These are phyloP conservation scores for Hemileccinum impolitum DNA, from an alignment of 768 basidiomycete genomes.

Conservation along the genomic window DNA sequence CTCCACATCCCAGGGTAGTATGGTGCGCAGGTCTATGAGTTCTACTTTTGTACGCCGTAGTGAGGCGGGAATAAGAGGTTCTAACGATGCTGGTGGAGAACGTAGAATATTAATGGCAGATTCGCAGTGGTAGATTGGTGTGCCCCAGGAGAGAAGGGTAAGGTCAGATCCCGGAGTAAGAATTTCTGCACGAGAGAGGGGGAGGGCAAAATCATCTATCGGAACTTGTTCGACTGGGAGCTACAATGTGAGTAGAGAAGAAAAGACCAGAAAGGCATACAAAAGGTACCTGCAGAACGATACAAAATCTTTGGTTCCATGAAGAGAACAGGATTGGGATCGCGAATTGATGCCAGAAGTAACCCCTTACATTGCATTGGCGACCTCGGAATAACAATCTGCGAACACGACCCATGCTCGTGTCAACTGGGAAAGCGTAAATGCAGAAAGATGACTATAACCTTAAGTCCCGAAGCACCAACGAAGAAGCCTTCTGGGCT, in stretches of 20 bases:
- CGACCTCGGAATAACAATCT: conserved; percentile 88
- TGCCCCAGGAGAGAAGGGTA: conserved; percentile 93
- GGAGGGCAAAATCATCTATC: conserved; percentile 80
- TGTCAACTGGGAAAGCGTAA: not conserved
- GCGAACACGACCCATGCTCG: not conserved
- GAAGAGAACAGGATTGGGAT: conserved; percentile 91
- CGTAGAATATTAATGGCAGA: conserved; percentile 71
- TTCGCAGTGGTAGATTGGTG: conserved; percentile 88
- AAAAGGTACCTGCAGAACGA: conserved; percentile 67
- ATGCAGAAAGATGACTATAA: conserved; percentile 21
- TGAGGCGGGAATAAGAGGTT: conserved; percentile 59
- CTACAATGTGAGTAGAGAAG: conserved; percentile 2
- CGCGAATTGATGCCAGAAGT: conserved; percentile 79
- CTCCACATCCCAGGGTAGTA: conserved; percentile 86
- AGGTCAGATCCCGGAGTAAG: conserved; percentile 74
- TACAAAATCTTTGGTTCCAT: conserved; percentile 96
- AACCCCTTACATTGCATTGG: conserved; percentile 96
- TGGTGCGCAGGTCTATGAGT: conserved; percentile 85
- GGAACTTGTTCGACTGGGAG: conserved; percentile 85
- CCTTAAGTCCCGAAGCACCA: conserved; percentile 87
- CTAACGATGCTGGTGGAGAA: conserved; percentile 62
- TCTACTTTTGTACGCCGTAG: conserved; percentile 73
- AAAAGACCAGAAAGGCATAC: not conserved
- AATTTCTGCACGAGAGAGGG: conserved; percentile 76
- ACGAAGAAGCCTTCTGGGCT: conserved; percentile 95